These are phyloP conservation scores for Talaromyces verruculosus DNA, from an alignment of 2,329 filamentous ascomycete species.

Conservation along the genomic window DNA sequence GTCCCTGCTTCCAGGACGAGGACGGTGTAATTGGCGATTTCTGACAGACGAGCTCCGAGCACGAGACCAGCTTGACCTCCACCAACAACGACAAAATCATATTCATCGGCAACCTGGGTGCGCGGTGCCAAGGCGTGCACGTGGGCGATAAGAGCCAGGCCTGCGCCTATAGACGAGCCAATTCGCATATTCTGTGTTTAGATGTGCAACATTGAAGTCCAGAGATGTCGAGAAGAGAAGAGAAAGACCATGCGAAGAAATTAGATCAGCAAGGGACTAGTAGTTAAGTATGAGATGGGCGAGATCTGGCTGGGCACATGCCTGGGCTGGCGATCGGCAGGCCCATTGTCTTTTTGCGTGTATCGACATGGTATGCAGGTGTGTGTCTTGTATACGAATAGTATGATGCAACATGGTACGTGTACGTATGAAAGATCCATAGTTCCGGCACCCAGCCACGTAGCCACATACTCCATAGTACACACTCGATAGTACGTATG, in stretches of 20 bases:
- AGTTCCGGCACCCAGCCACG: background rate
- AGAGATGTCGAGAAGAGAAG: background rate
- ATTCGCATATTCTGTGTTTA: slow-evolving; percentile 5
- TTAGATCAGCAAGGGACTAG: background rate
- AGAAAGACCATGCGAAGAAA: background rate
- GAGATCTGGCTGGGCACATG: slow-evolving; percentile 1
- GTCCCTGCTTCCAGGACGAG: slow-evolving; percentile 36
- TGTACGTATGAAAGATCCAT: background rate
- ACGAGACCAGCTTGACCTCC: slow-evolving; percentile 58
- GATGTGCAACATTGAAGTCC: background rate
- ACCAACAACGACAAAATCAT: slow-evolving; percentile 50
- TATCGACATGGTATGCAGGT: background rate
- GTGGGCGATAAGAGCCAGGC: slow-evolving; percentile 25
- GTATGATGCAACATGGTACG: background rate
- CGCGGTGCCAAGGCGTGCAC: slow-evolving; percentile 29
- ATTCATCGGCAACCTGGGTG: slow-evolving; percentile 31
- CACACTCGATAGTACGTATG: background rate
- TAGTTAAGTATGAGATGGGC: background rate
- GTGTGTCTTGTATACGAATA: background rate
- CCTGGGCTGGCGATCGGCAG: slow-evolving; percentile 1
- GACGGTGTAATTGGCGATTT: slow-evolving; percentile 40
- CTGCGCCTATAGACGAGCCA: slow-evolving; percentile 21
- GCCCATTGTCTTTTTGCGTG: background rate
- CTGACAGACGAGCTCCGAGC: slow-evolving; percentile 45
- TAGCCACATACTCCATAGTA: background rate